Percentiles rank a stretch among this genome's conserved stretches.
These are phyloP conservation scores for Amauroascus verrucosus DNA, from an alignment of 2,329 filamentous ascomycete species.

Conservation along the genomic window DNA sequence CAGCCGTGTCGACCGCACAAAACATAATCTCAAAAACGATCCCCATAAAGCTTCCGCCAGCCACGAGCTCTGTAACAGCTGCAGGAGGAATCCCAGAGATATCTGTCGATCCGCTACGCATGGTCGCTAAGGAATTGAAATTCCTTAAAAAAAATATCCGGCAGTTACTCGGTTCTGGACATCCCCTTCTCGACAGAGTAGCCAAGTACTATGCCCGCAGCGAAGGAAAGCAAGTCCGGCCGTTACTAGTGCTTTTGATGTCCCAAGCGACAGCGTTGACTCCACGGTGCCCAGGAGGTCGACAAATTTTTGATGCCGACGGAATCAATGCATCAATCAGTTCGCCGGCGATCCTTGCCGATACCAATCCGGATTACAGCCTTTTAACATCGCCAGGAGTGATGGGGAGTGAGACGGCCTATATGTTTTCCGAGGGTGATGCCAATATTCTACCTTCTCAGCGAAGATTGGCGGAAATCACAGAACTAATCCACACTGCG, in stretches of 20 bases:
- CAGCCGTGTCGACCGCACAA: conserved; percentile 45
- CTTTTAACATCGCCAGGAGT: conserved; percentile 44
- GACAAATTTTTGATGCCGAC: conserved; percentile 15
- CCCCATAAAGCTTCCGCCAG: conserved; percentile 17
- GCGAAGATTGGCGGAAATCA: conserved; percentile 85
- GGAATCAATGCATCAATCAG: conserved; percentile 52
- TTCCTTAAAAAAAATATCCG: conserved; percentile 88
- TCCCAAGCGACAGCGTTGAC: conserved; percentile 80
- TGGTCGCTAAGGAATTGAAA: conserved; percentile 94
- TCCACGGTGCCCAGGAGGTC: conserved; percentile 46
- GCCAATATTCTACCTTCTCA: conserved; percentile 74
- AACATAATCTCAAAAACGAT: conserved; percentile 36
- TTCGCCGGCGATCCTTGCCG: conserved; percentile 55
- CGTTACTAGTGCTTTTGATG: conserved; percentile 92
- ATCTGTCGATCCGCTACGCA: conserved; percentile 74
- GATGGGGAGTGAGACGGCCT: conserved; percentile 29
- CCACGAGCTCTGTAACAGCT: conserved; percentile 21
- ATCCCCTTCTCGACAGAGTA: conserved; percentile 85
- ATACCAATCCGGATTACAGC: conserved; percentile 63
- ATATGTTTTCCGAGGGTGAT: conserved; percentile 2
- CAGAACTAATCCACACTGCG: conserved; percentile 92
- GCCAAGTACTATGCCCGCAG: conserved; percentile 97
- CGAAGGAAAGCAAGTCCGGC: conserved; percentile 93
- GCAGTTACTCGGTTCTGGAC: conserved; percentile 83
- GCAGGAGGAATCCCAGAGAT: conserved; percentile 39